A percentile compares a stretch with the other conserved stretches of the same genome.
Evolutionary conservation across 805 yeast genomes (phyloP).

Genomic region (Saccharomyces cerevisiae): DNA sequence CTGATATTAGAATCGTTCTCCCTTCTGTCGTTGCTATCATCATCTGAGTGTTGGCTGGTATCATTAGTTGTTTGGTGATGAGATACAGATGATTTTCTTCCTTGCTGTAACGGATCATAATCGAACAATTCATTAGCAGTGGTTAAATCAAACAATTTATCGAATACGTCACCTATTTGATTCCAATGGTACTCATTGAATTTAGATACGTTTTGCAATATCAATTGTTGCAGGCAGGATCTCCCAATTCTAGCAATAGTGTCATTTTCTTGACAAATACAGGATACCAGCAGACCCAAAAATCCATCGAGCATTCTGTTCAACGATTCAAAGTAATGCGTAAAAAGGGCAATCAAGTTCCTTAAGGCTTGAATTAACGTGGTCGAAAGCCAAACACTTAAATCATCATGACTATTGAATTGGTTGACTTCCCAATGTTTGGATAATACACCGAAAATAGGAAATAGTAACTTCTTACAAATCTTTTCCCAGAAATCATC

Average conservation of each 20-base stretch:
- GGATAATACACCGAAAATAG: conserved; percentile 76
- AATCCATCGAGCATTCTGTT: conserved; percentile 70
- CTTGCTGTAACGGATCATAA: conserved; percentile 34
- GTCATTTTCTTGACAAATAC: conserved; percentile 95
- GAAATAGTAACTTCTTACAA: conserved; percentile 74
- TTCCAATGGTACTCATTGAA: conserved; percentile 70
- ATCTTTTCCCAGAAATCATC: conserved; percentile 74
- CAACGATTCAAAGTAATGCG: conserved; percentile 72
- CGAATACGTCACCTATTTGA: conserved; percentile 56
- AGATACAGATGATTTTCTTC: conserved; percentile 19
- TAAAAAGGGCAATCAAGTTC: conserved; percentile 74
- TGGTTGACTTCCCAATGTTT: conserved; percentile 66
- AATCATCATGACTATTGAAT: conserved; percentile 66
- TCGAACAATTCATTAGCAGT: conserved; percentile 80
- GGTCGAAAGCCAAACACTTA: conserved; percentile 93
- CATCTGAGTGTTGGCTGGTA: conserved; percentile 1
- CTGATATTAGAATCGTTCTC: conserved; percentile 30
- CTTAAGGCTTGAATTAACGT: conserved; percentile 92
- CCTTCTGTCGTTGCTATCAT: conserved; percentile 11
- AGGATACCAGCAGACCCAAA: conserved; percentile 66
- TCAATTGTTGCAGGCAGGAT: conserved; percentile 72
- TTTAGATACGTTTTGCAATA: conserved; percentile 62
- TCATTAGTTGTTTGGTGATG: background rate
- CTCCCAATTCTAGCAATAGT: conserved; percentile 93
- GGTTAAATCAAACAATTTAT: conserved; percentile 64